Conservation (phyloP, 768 basidiomycete genomes). For the Xerocomellus dryophilus region DNA sequence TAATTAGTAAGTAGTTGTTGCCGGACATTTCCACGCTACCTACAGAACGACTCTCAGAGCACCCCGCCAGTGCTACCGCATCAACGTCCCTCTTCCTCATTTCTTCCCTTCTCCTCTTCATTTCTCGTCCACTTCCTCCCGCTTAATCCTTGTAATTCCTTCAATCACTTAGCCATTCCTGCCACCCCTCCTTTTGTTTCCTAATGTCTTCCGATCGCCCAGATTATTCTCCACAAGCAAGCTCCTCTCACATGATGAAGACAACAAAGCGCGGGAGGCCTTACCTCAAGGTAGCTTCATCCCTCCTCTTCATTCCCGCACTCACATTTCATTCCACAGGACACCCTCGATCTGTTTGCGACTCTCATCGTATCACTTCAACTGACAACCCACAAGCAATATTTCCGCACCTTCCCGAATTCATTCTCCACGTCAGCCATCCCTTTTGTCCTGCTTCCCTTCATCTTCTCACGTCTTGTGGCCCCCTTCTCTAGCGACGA, state of each 20-base stretch:
- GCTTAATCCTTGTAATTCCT: slow-evolving; percentile 28
- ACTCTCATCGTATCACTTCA: slow-evolving; percentile 93
- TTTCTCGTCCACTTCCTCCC: slow-evolving; percentile 18
- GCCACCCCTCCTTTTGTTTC: slow-evolving; percentile 20
- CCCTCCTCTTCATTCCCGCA: slow-evolving; percentile 8
- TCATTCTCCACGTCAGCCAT: slow-evolving; percentile 88
- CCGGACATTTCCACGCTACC: slow-evolving; percentile 29
- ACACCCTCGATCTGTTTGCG: slow-evolving; percentile 96
- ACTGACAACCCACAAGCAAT: slow-evolving; percentile 86
- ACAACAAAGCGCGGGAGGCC: slow-evolving; percentile 94
- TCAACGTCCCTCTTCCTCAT: slow-evolving; percentile 28
- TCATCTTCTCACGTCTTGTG: slow-evolving; percentile 8
- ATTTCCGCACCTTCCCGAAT: slow-evolving; percentile 92
- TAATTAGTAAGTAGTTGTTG: slow-evolving; percentile 10
- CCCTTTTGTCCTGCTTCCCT: not conserved
- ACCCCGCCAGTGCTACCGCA: slow-evolving; percentile 13
- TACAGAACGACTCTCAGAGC: slow-evolving; percentile 20
- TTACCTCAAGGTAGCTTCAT: slow-evolving; percentile 72
- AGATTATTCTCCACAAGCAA: slow-evolving; percentile 45
- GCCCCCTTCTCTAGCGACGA: slow-evolving; percentile 67
- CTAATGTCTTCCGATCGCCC: slow-evolving; percentile 42
- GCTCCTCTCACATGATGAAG: slow-evolving; percentile 96
- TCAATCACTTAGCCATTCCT: slow-evolving; percentile 6
- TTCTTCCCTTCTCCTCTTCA: slow-evolving; percentile 33
- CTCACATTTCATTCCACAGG: slow-evolving; percentile 45